Conservation (phyloP, 2,329 filamentous ascomycete genomes). For the Ploettnerulaceae sp. region DNA sequence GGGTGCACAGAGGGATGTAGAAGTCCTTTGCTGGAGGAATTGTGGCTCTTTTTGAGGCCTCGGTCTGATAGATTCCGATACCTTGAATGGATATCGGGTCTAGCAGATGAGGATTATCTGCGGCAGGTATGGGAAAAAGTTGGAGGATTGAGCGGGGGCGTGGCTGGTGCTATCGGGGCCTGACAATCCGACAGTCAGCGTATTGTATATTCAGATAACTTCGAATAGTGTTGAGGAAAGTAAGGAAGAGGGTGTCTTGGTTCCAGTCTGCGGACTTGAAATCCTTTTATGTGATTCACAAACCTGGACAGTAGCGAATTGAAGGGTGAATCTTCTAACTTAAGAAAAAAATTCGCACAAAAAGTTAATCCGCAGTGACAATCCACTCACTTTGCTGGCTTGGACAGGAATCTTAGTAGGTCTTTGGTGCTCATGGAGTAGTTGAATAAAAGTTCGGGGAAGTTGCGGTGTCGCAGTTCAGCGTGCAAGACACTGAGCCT, state of each 20-base stretch:
- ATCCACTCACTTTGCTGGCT: constrained; percentile 78
- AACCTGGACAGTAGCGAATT: too few species aligned
- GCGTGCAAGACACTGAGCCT: constrained; percentile 21
- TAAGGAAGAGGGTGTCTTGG: neutral
- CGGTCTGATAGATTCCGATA: constrained; percentile 78
- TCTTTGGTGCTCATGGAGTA: constrained; percentile 88
- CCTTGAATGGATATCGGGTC: constrained; percentile 76
- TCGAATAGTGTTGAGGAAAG: neutral
- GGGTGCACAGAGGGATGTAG: constrained; percentile 74
- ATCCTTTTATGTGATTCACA: too few species aligned
- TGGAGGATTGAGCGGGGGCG: constrained; percentile 33
- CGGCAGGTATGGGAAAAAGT: constrained; percentile 37
- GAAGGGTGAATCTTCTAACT: neutral
- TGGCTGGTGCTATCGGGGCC: constrained; percentile 58
- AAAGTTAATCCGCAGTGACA: constrained; percentile 18
- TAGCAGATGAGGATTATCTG: constrained; percentile 69
- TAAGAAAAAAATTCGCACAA: constrained; percentile 1
- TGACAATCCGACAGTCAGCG: constrained; percentile 31
- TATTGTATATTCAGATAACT: neutral
- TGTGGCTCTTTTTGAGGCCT: constrained; percentile 62
- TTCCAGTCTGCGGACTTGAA: neutral
- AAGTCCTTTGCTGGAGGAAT: constrained; percentile 84
- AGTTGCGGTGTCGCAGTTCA: constrained; percentile 21
- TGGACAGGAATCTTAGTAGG: constrained; percentile 87
- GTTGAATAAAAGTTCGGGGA: constrained; percentile 5